Percentiles rank a stretch among this genome's conserved stretches.
These are phyloP conservation scores for Cyclanthera cordifolia DNA, from an alignment of 306 rosid genomes.

Conservation along the genomic window DNA sequence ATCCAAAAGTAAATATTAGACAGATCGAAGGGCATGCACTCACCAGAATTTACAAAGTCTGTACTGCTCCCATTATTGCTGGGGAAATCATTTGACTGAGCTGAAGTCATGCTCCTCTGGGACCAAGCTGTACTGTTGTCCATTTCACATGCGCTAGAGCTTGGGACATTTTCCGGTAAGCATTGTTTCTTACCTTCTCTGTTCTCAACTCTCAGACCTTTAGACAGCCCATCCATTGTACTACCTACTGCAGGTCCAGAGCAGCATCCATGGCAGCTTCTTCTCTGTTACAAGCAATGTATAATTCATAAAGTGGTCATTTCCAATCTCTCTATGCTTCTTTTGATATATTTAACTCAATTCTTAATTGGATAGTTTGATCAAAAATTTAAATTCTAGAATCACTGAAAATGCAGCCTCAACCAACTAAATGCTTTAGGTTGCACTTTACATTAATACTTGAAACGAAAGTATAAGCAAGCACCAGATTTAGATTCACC, in stretches of 20 bases:
- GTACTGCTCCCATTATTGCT: conserved; percentile 37
- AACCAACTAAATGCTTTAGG: background rate
- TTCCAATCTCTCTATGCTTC: conserved; percentile 15
- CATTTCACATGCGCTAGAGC: conserved; percentile 55
- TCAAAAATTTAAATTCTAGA: background rate
- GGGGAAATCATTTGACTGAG: conserved; percentile 29
- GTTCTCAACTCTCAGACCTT: conserved; percentile 31
- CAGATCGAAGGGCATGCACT: conserved; percentile 15
- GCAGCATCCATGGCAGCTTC: conserved; percentile 75
- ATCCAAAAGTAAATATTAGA: background rate
- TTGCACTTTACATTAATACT: background rate
- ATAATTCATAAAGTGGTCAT: conserved; percentile 38
- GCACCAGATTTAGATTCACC: background rate
- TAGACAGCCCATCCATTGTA: conserved; percentile 35
- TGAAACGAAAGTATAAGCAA: background rate
- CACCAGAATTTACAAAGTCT: conserved; percentile 70
- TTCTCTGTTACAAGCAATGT: conserved; percentile 78
- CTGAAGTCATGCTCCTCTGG: conserved; percentile 40
- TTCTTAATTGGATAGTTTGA: background rate
- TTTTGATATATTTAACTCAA: background rate
- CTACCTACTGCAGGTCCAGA: conserved; percentile 24
- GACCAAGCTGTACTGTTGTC: conserved; percentile 39
- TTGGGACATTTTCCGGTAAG: conserved; percentile 55
- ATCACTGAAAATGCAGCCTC: background rate
- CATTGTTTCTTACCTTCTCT: conserved; percentile 29